These are phyloP conservation scores for Fusarium mangiferae DNA, from an alignment of 2,329 filamentous ascomycete species.

Conservation along the genomic window DNA sequence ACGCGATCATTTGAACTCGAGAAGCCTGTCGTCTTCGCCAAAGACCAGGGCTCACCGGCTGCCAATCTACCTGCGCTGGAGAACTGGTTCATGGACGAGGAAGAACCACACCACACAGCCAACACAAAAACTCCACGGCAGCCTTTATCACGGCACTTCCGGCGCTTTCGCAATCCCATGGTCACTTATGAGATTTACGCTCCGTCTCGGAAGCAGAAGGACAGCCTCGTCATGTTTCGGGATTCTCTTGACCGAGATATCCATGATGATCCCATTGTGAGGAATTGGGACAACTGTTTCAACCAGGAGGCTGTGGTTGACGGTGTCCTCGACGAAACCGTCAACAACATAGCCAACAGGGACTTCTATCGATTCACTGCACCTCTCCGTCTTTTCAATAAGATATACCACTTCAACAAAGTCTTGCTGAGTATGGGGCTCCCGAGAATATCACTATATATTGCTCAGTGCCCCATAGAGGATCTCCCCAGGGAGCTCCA, in stretches of 20 bases:
- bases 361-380: conserved; percentile 68
- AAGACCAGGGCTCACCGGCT: conserved; percentile 51
- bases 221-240: conserved; percentile 41
- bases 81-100: conserved; percentile 66
- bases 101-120: conserved; percentile 9
- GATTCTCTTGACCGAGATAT: conserved; percentile 42
- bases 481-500: conserved; percentile 73
- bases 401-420: conserved; percentile 62
- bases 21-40: conserved; percentile 61
- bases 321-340: not conserved
- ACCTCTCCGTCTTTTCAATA: conserved; percentile 72
- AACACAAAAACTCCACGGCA: not conserved
- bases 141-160: conserved; percentile 45
- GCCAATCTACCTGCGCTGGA: conserved; percentile 60
- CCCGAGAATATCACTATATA: conserved; percentile 70
- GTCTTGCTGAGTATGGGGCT: conserved; percentile 14
- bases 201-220: conserved; percentile 23
- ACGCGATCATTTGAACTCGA: conserved; percentile 62
- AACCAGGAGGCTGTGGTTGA: not conserved
- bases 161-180: conserved; percentile 43
- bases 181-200: conserved; percentile 55
- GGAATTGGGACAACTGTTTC: conserved; percentile 46
- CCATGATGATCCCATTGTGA: conserved; percentile 46
- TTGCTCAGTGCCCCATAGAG: conserved; percentile 81
- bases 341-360: conserved; percentile 25